Evolutionary conservation across 805 yeast species (phyloP), one percentile per base, ranked within the genome.

Genomic region (Metschnikowia similis): DNA sequence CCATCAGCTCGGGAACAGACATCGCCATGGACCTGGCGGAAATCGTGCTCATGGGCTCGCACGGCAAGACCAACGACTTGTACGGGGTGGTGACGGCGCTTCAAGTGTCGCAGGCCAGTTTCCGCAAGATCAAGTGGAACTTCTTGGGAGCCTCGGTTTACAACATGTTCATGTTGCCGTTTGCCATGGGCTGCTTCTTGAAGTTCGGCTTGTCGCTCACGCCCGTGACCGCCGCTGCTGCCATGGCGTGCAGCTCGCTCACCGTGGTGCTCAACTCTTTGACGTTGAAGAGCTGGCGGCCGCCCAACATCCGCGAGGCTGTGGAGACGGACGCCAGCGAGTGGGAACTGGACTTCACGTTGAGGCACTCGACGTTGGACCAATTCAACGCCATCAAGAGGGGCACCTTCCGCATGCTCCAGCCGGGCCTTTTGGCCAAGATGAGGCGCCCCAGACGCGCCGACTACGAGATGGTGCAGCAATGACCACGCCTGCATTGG

Each of bases 1-100:
- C 98, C 9, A 82, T 95, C 50, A 85, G 95, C 8, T 81, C 95
- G 0, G 97, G 98, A 5, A 88, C 98, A 0, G 98, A 94, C 61
- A 88, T 94, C 57, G 98, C 99, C 1, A 86, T 94, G 57, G 97
- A 91, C 57, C 88, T 96, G n/a, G 97, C 99, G 0, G 96, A 90
- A 66, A 80, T 94, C 35, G 96, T 94, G 16, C 71, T 94, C 13
- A 66, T 88, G 62, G 77, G 80, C 10, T 50, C 55, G 8, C 54
- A 53, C 6, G 64, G 60, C 6, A 51, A 49, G n/a, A 59, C 60
- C 26, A 61, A 48, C 37, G 74, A 64, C 48, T 65, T 83, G 46
- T 60, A 62, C 16, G 84, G 87, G 8, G 77, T 86, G 5, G 66
- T 76, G 27, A 74, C 81, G 49, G 86, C 91, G 0, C 63, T 86